Evolutionary conservation across 1,284 basidiomycete genomes (phyloP), one percentile per base, ranked within the genome.

Genomic region (Singerocomus inundabilis): DNA sequence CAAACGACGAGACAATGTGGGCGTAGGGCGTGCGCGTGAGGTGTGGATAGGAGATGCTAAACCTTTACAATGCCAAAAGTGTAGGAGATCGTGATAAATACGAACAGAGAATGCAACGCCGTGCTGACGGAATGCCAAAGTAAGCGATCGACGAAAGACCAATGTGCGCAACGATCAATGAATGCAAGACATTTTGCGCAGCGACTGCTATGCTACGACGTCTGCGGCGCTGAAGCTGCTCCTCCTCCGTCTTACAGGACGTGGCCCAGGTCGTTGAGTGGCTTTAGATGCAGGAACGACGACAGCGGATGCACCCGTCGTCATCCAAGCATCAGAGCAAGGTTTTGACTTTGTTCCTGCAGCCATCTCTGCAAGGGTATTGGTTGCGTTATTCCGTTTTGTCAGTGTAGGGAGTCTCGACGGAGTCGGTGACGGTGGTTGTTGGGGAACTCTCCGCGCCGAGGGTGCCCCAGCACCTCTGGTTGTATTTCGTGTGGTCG

Each of bases 211-310:
- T 61, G 83, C 87, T 55, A 91, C 78, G 32, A 92, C 82, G 66
- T 93, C 86, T 9, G 86, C 86, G 50, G 84, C 75, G 63, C 88
- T 89, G 68, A 91, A 91, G 60, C 89, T 91, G 61, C 89, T 91
- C 51, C 89, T 74, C 62, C 89, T 72, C 54, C 87, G 75, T 57
- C 88, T 76, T 31, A 88, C 78, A 47, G 75, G 84, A 48, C 86
- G 74, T 56, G 89, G 67, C 3, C 82, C 81, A 13, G 89, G 88
- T 40, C 88, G 76, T 56, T 81, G 83, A 4, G 62, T 67, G 4
- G 80, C 75, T 67, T 87, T 88, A 25, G 79, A 78, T 15, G 76
- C 79, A 18, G 85, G 81, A 13, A 81, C 79, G 21, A 88, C 84
- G 21, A 88, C 81, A 5, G 81, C 79, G n/a, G 67, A 79, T 70